Conservation (phyloP, 1,284 basidiomycete species). For the Puccinia hordei region DNA sequence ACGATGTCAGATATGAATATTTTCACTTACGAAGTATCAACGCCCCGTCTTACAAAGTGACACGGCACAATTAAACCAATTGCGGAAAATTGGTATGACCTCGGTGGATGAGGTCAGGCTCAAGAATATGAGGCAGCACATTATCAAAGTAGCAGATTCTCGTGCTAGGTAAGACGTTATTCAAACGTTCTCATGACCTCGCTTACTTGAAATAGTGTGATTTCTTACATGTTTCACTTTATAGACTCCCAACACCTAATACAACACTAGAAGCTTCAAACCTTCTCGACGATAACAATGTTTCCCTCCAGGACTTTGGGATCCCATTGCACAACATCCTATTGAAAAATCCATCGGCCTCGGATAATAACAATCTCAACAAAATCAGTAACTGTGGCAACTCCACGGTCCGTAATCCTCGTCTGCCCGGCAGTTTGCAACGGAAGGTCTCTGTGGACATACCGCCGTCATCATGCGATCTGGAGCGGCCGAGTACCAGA, state of each 20-base stretch:
- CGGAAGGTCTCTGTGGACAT: conserved; percentile 41
- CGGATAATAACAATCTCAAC: conserved; percentile 27
- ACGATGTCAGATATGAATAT: not conserved
- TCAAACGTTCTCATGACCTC: conserved; percentile 2
- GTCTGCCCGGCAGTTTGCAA: conserved; percentile 23
- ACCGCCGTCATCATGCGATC: conserved; percentile 39
- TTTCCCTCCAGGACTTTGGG: conserved; percentile 77
- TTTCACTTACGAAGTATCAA: not conserved
- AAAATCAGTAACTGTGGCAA: conserved; percentile 27
- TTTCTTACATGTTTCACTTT: conserved; percentile 14
- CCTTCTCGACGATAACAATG: conserved; percentile 67
- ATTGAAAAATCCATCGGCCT: conserved; percentile 64
- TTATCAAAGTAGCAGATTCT: conserved; percentile 61
- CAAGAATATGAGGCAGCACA: conserved; percentile 80
- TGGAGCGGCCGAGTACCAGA: conserved; percentile 29
- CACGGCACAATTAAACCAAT: conserved; percentile 69
- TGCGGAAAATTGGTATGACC: conserved; percentile 81
- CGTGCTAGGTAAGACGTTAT: conserved; percentile 54
- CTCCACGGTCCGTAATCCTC: conserved; percentile 13
- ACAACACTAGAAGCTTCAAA: conserved; percentile 64
- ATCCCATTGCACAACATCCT: conserved; percentile 96
- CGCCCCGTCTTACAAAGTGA: conserved; percentile 65
- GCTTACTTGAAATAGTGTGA: conserved; percentile 49
- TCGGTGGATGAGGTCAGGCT: conserved; percentile 77
- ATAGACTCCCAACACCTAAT: conserved; percentile 66